phyloP scores from a whole-genome alignment of 257 asterid genomes.

The Fraxinus quadrangulata region DNA sequence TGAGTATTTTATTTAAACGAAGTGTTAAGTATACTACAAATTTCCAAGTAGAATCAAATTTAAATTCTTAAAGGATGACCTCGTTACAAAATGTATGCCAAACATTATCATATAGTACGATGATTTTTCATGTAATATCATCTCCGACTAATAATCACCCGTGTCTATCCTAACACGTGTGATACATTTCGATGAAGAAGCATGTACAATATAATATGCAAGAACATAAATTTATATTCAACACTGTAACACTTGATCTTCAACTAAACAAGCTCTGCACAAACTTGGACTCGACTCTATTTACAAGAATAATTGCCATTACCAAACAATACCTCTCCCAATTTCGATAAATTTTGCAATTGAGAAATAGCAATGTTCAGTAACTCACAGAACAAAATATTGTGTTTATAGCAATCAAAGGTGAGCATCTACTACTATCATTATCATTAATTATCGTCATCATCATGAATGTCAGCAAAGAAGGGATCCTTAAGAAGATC shows the following conservation, averaged over 20 bases:
- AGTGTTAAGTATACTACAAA: no score
- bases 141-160: no score
- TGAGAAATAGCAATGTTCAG: neutral
- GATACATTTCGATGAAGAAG: no score
- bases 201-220: no score
- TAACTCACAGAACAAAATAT: neutral
- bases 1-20: no score
- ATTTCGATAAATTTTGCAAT: neutral
- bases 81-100: no score
- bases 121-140: no score
- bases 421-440: slow-evolving; percentile 19
- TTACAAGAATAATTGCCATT: slow-evolving; percentile 8
- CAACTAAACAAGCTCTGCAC: neutral
- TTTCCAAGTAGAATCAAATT: no score
- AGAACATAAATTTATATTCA: no score
- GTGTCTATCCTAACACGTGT: no score
- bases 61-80: no score
- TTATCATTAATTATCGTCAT: slow-evolving; percentile 37
- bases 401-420: neutral
- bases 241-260: neutral
- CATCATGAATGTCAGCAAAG: slow-evolving; percentile 55
- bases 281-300: slow-evolving; percentile 2
- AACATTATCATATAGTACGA: no score
- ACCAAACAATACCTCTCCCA: neutral
- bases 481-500: slow-evolving; percentile 69